phyloP scores from a whole-genome alignment of 805 yeast species.

The Candida maesae region DNA sequence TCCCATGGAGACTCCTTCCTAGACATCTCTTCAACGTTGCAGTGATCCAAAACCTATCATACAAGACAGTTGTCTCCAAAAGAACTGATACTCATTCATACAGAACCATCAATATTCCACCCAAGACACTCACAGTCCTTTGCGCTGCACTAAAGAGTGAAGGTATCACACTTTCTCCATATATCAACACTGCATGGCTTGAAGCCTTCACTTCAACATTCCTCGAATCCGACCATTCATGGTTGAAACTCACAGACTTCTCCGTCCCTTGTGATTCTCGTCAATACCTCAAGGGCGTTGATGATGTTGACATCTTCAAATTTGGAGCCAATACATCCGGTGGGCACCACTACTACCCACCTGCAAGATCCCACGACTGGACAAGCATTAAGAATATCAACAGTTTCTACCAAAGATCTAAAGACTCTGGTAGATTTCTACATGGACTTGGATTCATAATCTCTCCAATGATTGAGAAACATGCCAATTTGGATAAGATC shows the following conservation, averaged over 20 bases:
- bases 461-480: slow-evolving; percentile 2
- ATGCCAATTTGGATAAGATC: slow-evolving; percentile 16
- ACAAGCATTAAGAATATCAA: slow-evolving; percentile 7
- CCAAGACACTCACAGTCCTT: neutral
- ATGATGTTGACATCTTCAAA: slow-evolving; percentile 11
- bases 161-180: slow-evolving; percentile 19
- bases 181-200: slow-evolving; percentile 17
- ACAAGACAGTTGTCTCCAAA: neutral
- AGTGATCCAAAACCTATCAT: slow-evolving; percentile 5
- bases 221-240: neutral
- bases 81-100: slow-evolving; percentile 13
- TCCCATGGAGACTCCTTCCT: slow-evolving; percentile 14
- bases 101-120: slow-evolving; percentile 11
- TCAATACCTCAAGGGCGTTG: slow-evolving; percentile 10
- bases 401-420: slow-evolving; percentile 9
- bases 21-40: slow-evolving; percentile 9
- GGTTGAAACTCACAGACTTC: slow-evolving; percentile 13
- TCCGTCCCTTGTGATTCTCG: slow-evolving; percentile 22
- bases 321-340: slow-evolving; percentile 23
- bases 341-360: slow-evolving; percentile 13
- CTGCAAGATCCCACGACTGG: slow-evolving; percentile 6
- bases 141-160: neutral
- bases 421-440: slow-evolving; percentile 4
- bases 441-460: slow-evolving; percentile 22
- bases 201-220: slow-evolving; percentile 12